Conservation (phyloP, 2,329 filamentous ascomycete species). For the Hypoxylon sp. region DNA sequence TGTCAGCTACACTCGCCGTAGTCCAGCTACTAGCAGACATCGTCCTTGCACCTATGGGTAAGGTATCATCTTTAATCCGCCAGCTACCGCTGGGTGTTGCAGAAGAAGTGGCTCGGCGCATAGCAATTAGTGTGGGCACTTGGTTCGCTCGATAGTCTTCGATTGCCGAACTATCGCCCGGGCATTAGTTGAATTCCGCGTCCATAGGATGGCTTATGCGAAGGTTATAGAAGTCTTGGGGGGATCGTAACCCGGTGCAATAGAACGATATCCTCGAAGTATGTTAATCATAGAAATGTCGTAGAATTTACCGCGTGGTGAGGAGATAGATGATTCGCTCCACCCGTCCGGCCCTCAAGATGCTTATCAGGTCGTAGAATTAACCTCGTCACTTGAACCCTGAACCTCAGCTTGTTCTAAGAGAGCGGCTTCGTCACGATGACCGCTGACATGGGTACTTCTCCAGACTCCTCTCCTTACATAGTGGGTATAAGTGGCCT, state of each 20-base stretch:
- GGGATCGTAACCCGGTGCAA: neutral
- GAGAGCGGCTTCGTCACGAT: conserved; percentile 16
- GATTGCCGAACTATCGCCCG: conserved; percentile 6
- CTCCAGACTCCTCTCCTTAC: conserved; percentile 21
- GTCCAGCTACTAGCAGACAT: conserved; percentile 41
- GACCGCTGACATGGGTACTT: conserved; percentile 16
- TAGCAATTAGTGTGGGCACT: neutral
- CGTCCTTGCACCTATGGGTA: conserved; percentile 27
- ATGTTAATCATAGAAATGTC: neutral
- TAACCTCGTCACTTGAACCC: conserved; percentile 6
- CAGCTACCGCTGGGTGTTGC: conserved; percentile 19
- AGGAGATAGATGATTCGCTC: conserved; percentile 16
- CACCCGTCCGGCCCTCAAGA: neutral
- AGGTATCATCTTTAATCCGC: conserved; percentile 22
- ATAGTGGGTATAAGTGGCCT: conserved; percentile 15
- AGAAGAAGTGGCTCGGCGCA: conserved; percentile 28
- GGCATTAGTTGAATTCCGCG: conserved; percentile 1
- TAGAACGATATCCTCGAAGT: neutral
- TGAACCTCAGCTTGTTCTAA: conserved; percentile 7
- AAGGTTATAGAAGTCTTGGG: neutral
- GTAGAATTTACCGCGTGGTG: conserved; percentile 17
- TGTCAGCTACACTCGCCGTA: conserved; percentile 19
- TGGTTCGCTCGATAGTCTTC: conserved; percentile 6
- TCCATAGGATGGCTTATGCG: neutral
- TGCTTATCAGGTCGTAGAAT: conserved; percentile 22